Base-by-base conservation (phyloP, 148 eudicot species). In the Suaeda aralocaspica region DNA sequence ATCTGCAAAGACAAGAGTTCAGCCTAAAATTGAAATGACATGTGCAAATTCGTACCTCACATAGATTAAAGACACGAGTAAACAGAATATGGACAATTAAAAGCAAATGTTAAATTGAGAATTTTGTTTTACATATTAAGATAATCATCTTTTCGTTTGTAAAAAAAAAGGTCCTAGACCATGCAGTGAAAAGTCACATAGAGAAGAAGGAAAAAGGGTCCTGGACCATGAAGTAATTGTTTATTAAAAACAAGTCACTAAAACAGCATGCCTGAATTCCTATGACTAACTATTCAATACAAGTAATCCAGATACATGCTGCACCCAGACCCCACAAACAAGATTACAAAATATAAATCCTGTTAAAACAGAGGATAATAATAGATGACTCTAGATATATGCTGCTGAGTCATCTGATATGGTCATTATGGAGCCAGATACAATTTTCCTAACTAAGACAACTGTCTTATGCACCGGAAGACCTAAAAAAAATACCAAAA, bases 1-100 rank as follows among this genome's bases (percentile, higher is more conserved):
- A 92, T 92, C 96, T 92, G 83, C 30, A 68, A 74, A 55, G 41
- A 72, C 33, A 26, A 63, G 48, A 67, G n/a, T 24, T 61, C 50
- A 53, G 28, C 30, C 41, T 42, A 39, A 1, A 19, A 34, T 31
- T 15, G 21, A 25, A 50, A 12, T 26, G 6, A 46, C 21, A 22
- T 6, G 10, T 19, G 34, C 10, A 18, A 19, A n/a, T 4, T 21
- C 39, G 52, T 8, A 0, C 31, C 11, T 19, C 63, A 55, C 67
- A 66, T 39, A 64, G 10, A 30, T 30, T 63, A 46, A n/a, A 30
- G 29, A 5, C 44, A 62, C 21, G 19, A 49, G 1, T 18, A 15
- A 14, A 49, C 6, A 49, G 1, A 21, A 65, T 13, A 9, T 13
- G 39, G 45, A 41, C 21, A 24, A 7, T 16, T 10, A 45, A 28